A percentile compares a stretch with the other conserved stretches of the same genome.
Evolutionary conservation across 352 stramenopile species (phyloP).

Genomic region (Phytophthora capsici): DNA sequence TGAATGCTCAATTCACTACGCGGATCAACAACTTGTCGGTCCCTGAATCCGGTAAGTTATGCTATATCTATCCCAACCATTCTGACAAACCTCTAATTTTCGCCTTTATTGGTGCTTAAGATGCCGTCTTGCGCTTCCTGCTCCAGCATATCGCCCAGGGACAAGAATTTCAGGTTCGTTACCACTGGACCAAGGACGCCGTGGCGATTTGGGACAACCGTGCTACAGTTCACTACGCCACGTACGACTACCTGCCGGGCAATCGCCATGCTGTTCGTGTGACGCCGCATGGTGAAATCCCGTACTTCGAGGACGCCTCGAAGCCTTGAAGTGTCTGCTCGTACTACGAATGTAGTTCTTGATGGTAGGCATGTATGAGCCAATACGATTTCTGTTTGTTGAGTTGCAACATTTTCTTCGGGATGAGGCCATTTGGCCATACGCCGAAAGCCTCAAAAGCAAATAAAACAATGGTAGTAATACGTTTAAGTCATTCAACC

Average conservation of each 20-base stretch:
- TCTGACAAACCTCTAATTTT: too few relatives aligned
- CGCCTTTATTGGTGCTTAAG: slow-evolving; percentile 3
- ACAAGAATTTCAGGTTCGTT: slow-evolving; percentile 27
- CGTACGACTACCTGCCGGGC: slow-evolving; percentile 24
- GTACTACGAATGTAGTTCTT: too few relatives aligned
- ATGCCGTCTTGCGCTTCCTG: slow-evolving; percentile 25
- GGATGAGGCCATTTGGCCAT: too few relatives aligned
- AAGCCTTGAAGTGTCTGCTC: slow-evolving; percentile 3
- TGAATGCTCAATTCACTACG: slow-evolving; percentile 49
- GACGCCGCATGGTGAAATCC: slow-evolving; percentile 24
- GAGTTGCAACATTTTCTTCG: too few relatives aligned
- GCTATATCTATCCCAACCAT: too few relatives aligned
- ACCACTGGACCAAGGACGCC: slow-evolving; percentile 29
- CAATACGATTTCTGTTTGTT: too few relatives aligned
- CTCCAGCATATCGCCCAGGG: slow-evolving; percentile 19
- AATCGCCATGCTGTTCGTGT: slow-evolving; percentile 28
- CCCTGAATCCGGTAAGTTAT: slow-evolving; percentile 40
- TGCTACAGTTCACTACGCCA: slow-evolving; percentile 26
- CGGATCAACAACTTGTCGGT: slow-evolving; percentile 45
- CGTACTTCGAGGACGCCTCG: slow-evolving; percentile 15
- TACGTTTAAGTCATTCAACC: too few relatives aligned
- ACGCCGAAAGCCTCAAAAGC: too few relatives aligned
- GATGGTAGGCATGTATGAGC: too few relatives aligned
- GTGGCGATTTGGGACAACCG: slow-evolving; percentile 31
- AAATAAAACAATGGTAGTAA: too few relatives aligned